Percentiles rank a stretch among this genome's conserved stretches.
These are phyloP conservation scores for Pythium brachiatum DNA, from an alignment of 352 stramenopile species.

Conservation along the genomic window DNA sequence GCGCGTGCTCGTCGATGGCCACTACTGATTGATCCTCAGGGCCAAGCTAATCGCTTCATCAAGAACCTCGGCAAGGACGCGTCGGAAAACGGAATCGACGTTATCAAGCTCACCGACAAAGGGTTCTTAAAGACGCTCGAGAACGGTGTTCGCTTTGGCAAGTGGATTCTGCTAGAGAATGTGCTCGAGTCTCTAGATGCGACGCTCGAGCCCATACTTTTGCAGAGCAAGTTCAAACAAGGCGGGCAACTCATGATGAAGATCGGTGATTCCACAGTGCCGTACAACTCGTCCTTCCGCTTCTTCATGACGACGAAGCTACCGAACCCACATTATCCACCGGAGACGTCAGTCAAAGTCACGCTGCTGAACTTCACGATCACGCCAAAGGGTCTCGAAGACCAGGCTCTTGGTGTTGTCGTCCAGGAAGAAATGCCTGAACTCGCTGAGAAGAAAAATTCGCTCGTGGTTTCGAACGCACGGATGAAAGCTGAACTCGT, in stretches of 20 bases:
- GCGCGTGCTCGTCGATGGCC: conserved; percentile 86
- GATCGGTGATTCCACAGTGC: conserved; percentile 89
- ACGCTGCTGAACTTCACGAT: conserved; percentile 93
- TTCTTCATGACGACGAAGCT: conserved; percentile 95
- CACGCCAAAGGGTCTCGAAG: conserved; percentile 87
- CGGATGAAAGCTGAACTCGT: conserved; percentile 91
- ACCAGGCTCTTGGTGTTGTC: conserved; percentile 90
- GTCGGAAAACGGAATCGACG: conserved; percentile 82
- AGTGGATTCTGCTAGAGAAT: conserved; percentile 91
- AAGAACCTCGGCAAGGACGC: conserved; percentile 90
- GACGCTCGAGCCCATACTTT: conserved; percentile 87
- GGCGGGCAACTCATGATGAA: conserved; percentile 93
- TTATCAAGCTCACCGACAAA: conserved; percentile 83
- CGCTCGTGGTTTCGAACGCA: conserved; percentile 88
- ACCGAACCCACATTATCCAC: conserved; percentile 91
- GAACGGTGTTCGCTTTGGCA: conserved; percentile 92
- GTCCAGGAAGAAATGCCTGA: conserved; percentile 94
- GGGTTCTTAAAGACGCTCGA: conserved; percentile 83
- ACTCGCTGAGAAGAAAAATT: conserved; percentile 93
- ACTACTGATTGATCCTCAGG: conserved; percentile 91
- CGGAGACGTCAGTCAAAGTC: conserved; percentile 92
- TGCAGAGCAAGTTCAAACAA: conserved; percentile 93
- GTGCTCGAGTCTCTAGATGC: conserved; percentile 87
- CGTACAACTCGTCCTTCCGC: conserved; percentile 87
- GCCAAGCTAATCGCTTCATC: conserved; percentile 92